Percentiles rank a stretch among this genome's conserved stretches.
Evolutionary conservation across 176 grass and related monocot species (phyloP).

Genomic region (Carex myosuroides): DNA sequence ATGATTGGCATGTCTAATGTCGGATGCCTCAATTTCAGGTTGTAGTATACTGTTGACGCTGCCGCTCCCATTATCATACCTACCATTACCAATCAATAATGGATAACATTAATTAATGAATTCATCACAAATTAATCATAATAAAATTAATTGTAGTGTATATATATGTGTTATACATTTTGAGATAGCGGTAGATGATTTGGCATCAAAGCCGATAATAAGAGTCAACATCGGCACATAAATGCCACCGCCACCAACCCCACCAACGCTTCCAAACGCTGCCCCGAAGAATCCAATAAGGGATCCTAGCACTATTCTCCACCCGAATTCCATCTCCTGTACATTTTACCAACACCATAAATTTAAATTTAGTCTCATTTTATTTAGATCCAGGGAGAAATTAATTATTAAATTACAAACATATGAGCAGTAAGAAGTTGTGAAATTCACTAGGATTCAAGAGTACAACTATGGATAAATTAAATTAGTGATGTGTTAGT

Average conservation of each 20-base stretch:
- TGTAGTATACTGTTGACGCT: constrained; percentile 78
- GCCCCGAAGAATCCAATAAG: constrained; percentile 65
- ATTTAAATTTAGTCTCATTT: neutral
- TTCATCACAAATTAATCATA: too few species aligned
- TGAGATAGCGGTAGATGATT: constrained; percentile 67
- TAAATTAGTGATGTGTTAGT: neutral
- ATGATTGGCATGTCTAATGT: constrained; percentile 79
- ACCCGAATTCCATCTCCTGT: constrained; percentile 54
- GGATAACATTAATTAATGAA: too few species aligned
- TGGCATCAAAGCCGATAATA: constrained; percentile 68
- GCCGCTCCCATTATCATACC: constrained; percentile 89
- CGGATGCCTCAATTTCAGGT: constrained; percentile 79
- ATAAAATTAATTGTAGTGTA: neutral
- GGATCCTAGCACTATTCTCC: constrained; percentile 50
- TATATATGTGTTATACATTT: constrained; percentile 36
- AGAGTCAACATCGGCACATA: constrained; percentile 79
- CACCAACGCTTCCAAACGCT: constrained; percentile 65
- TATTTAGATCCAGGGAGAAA: neutral
- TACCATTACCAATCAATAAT: neutral
- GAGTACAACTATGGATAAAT: neutral
- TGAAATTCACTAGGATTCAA: neutral
- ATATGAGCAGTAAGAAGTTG: neutral
- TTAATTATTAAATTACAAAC: neutral
- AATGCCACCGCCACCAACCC: constrained; percentile 70
- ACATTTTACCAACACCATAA: neutral